These are phyloP conservation scores for Pseudoperonospora humuli DNA, from an alignment of 352 stramenopile species.

Conservation along the genomic window DNA sequence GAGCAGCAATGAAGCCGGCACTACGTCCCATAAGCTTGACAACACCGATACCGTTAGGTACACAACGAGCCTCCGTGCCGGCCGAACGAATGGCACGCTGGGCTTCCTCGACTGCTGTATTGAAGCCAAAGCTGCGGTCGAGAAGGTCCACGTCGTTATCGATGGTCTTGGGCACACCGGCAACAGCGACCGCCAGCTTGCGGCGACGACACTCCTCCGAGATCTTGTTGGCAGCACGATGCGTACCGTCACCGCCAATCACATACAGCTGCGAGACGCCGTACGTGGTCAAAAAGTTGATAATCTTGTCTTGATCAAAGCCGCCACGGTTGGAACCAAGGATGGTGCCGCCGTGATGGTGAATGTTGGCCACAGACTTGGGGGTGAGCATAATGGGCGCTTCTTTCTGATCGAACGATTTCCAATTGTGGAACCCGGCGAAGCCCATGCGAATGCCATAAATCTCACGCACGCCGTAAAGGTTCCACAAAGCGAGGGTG, in stretches of 20 bases:
- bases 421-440: constrained; percentile 77
- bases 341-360: constrained; percentile 91
- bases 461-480: constrained; percentile 80
- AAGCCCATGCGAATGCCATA: constrained; percentile 83
- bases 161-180: constrained; percentile 98
- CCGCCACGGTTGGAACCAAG: constrained; percentile 91
- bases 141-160: constrained; percentile 99
- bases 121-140: constrained; percentile 97
- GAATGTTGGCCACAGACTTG: constrained; percentile 62
- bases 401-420: constrained; percentile 66
- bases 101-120: constrained; percentile 94
- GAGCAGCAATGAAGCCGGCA: constrained; percentile 95
- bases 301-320: constrained; percentile 96
- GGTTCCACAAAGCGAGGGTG: constrained; percentile 86
- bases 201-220: constrained; percentile 62
- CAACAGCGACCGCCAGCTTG: constrained; percentile 89
- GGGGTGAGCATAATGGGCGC: constrained; percentile 73
- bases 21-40: constrained; percentile 99
- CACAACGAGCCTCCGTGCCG: constrained; percentile 91
- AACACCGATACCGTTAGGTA: constrained; percentile 96
- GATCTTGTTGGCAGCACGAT: constrained; percentile 92
- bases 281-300: constrained; percentile 86
- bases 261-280: constrained; percentile 94
- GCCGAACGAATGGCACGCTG: constrained; percentile 89
- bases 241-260: constrained; percentile 96